These are phyloP conservation scores for Begonia masoniana DNA, from an alignment of 306 rosid genomes.

Conservation along the genomic window DNA sequence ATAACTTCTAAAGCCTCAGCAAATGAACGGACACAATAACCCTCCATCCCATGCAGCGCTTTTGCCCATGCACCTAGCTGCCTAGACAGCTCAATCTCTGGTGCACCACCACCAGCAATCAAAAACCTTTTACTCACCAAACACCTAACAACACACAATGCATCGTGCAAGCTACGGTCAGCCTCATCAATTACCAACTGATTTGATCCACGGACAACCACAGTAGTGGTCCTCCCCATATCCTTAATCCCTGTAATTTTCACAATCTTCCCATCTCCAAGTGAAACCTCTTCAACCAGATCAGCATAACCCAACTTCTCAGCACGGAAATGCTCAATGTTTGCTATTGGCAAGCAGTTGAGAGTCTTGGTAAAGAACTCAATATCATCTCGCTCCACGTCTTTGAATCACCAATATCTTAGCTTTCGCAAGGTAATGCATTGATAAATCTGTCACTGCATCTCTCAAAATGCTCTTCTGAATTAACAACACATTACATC, in stretches of 20 bases:
- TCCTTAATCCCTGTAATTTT: slow-evolving; percentile 85
- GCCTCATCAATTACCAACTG: slow-evolving; percentile 85
- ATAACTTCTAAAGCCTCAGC: slow-evolving; percentile 98
- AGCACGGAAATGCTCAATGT: slow-evolving; percentile 75
- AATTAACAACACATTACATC: slow-evolving; percentile 84
- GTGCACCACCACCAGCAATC: slow-evolving; percentile 98
- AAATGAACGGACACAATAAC: slow-evolving; percentile 72
- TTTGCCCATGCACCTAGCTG: slow-evolving; percentile 99
- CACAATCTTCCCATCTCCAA: slow-evolving; percentile 94
- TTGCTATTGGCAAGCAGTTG: slow-evolving; percentile 87
- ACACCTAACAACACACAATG: slow-evolving; percentile 93
- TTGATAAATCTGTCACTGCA: slow-evolving; percentile 84
- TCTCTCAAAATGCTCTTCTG: slow-evolving; percentile 94
- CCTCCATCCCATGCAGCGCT: slow-evolving; percentile 98
- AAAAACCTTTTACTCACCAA: slow-evolving; percentile 78
- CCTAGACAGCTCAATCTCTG: slow-evolving; percentile 91
- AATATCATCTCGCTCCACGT: slow-evolving; percentile 92
- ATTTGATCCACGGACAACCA: slow-evolving; percentile 86
- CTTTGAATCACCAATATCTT: slow-evolving; percentile 92
- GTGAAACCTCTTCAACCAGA: slow-evolving; percentile 78
- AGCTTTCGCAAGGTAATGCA: slow-evolving; percentile 92
- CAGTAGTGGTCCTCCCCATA: slow-evolving; percentile 84
- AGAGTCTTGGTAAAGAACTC: slow-evolving; percentile 92
- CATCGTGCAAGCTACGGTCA: slow-evolving; percentile 89
- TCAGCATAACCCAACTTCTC: slow-evolving; percentile 93